Evolutionary conservation across 2,329 filamentous ascomycete species (phyloP).

Genomic region (Aspergillus felis): DNA sequence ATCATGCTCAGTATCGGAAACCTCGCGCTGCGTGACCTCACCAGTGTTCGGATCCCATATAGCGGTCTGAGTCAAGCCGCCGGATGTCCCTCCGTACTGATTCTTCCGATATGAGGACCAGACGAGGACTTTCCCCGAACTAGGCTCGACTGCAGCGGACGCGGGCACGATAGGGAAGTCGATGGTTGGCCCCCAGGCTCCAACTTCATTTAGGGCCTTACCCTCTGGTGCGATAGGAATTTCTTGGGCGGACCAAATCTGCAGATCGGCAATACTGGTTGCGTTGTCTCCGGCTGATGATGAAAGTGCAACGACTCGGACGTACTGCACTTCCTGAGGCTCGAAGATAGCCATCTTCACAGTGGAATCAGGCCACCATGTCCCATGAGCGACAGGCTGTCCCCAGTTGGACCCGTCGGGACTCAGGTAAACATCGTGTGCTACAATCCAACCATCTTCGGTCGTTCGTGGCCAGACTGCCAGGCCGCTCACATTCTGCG

Average conservation of each 20-base stretch:
- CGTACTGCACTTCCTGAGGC: constrained; percentile 7
- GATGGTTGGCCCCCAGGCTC: constrained; percentile 19
- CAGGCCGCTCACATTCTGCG: no score
- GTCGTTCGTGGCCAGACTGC: no score
- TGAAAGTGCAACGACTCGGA: constrained; percentile 5
- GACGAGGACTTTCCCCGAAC: constrained; percentile 1
- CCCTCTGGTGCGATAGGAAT: no score
- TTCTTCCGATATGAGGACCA: not conserved
- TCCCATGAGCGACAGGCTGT: constrained; percentile 11
- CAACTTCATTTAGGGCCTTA: not conserved
- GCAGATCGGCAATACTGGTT: not conserved
- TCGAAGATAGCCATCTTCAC: constrained; percentile 14
- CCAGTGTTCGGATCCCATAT: not conserved
- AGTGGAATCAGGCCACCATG: constrained; percentile 11
- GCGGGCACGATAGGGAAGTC: constrained; percentile 24
- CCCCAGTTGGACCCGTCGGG: not conserved
- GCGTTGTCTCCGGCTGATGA: not conserved
- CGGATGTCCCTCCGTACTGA: no score
- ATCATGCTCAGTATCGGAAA: constrained; percentile 21
- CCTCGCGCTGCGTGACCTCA: constrained; percentile 4
- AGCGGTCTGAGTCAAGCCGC: no score
- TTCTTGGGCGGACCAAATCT: no score
- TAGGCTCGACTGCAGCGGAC: constrained; percentile 15
- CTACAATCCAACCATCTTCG: no score
- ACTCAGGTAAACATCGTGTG: no score